Conservation (phyloP, 2,329 filamentous ascomycete genomes). For the Aspergillus ochraceus region DNA sequence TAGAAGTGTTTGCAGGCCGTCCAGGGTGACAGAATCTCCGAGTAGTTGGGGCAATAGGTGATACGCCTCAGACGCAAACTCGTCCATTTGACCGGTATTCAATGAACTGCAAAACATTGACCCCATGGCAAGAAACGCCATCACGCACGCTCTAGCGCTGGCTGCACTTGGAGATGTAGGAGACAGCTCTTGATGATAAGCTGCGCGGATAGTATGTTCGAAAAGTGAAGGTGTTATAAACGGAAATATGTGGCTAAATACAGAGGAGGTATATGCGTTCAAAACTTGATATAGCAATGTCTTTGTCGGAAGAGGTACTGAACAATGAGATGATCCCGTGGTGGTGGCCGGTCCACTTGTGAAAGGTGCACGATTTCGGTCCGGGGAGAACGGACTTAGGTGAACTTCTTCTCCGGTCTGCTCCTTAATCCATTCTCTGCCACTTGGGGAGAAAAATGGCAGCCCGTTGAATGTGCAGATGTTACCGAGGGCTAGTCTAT, state of each 20-base stretch:
- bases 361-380: neutral
- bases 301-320: neutral
- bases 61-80: slow-evolving; percentile 2
- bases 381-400: slow-evolving; percentile 1
- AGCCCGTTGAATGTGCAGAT: slow-evolving; percentile 12
- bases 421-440: slow-evolving; percentile 8
- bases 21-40: slow-evolving; percentile 5
- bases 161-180: neutral
- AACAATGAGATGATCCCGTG: neutral
- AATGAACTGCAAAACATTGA: neutral
- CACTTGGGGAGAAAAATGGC: slow-evolving; percentile 10
- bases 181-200: slow-evolving; percentile 4
- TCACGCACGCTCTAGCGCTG: slow-evolving; percentile 9
- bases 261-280: neutral
- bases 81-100: neutral
- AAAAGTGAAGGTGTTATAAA: slow-evolving; percentile 3
- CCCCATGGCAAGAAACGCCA: slow-evolving; percentile 9
- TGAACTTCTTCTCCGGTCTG: slow-evolving; percentile 6
- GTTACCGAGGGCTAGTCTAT: slow-evolving; percentile 5
- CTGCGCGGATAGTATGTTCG: slow-evolving; percentile 10
- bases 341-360: neutral
- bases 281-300: neutral
- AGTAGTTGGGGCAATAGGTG: neutral
- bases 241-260: slow-evolving; percentile 2
- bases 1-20: slow-evolving; percentile 12